These are phyloP conservation scores for Cordyceps farinosa DNA, from an alignment of 2,329 filamentous ascomycete species.

Conservation along the genomic window DNA sequence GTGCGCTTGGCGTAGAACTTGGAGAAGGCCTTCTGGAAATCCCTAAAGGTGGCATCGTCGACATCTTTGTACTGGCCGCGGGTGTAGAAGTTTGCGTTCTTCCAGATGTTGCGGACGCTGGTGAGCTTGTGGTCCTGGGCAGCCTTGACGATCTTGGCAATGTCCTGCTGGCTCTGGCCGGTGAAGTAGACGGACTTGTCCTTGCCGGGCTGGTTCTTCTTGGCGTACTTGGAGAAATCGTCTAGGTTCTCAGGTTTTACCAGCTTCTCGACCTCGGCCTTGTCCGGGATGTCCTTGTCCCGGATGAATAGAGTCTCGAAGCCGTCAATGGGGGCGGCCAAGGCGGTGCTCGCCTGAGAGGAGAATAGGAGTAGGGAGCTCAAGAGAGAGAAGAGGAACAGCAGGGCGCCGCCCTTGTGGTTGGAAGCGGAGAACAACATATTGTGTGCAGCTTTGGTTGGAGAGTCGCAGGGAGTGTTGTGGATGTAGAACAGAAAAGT, in stretches of 20 bases:
- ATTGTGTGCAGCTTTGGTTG: neutral
- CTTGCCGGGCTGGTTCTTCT: neutral
- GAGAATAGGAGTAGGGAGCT: neutral
- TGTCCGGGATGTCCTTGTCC: neutral
- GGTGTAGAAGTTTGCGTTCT: neutral
- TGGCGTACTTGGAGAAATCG: slow-evolving; percentile 2
- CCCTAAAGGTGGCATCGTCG: neutral
- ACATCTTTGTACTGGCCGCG: neutral
- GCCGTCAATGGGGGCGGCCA: neutral
- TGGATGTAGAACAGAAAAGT: neutral
- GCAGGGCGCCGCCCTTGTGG: neutral
- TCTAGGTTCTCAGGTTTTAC: neutral
- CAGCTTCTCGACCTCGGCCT: neutral
- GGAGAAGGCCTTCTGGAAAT: slow-evolving; percentile 1
- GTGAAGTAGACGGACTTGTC: neutral
- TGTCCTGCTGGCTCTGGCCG: neutral
- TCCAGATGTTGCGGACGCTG: neutral
- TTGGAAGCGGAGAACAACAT: neutral
- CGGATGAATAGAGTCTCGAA: neutral
- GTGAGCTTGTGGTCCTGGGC: neutral
- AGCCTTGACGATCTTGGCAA: neutral
- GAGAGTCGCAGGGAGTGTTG: neutral
- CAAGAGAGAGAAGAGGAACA: slow-evolving; percentile 2
- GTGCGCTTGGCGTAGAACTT: neutral
- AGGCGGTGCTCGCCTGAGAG: neutral